Evolutionary conservation across 331 rosid species (phyloP).

Genomic region (Arachis monticola): DNA sequence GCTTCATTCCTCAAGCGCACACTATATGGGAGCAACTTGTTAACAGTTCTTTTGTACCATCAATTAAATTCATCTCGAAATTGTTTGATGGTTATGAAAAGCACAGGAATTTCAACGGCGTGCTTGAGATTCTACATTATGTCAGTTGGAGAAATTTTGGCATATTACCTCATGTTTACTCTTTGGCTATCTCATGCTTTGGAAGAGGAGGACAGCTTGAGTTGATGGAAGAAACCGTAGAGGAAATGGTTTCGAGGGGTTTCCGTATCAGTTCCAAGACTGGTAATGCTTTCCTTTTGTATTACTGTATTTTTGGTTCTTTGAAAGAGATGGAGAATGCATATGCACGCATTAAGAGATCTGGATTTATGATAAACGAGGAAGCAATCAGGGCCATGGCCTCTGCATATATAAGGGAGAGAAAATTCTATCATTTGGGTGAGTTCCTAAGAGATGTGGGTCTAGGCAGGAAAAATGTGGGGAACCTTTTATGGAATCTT

Average conservation of each 20-base stretch:
- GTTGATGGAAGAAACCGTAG: conserved; percentile 69
- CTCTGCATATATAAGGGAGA: conserved; percentile 55
- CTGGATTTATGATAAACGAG: conserved; percentile 63
- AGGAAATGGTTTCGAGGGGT: conserved; percentile 69
- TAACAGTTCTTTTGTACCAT: conserved; percentile 64
- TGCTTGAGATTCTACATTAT: conserved; percentile 52
- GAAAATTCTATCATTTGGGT: conserved; percentile 65
- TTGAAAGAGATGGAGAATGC: conserved; percentile 73
- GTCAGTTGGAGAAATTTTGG: conserved; percentile 48
- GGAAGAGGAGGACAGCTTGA: conserved; percentile 73
- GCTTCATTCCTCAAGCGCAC: conserved; percentile 58
- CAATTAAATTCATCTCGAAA: conserved; percentile 50
- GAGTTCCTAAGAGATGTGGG: conserved; percentile 80
- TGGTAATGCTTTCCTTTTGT: conserved; percentile 61
- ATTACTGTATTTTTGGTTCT: conserved; percentile 70
- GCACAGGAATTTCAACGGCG: conserved; percentile 46
- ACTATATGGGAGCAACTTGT: conserved; percentile 67
- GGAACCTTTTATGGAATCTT: conserved; percentile 85
- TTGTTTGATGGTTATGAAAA: conserved; percentile 60
- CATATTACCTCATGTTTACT: conserved; percentile 61
- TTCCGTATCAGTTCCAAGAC: conserved; percentile 49
- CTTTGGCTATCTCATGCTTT: conserved; percentile 34
- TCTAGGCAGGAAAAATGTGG: conserved; percentile 71
- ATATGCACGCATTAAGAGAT: conserved; percentile 65
- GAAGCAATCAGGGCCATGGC: conserved; percentile 73